Evolutionary conservation across 208 protist genomes (phyloP).

Genomic region (Spongospora subterranea): DNA sequence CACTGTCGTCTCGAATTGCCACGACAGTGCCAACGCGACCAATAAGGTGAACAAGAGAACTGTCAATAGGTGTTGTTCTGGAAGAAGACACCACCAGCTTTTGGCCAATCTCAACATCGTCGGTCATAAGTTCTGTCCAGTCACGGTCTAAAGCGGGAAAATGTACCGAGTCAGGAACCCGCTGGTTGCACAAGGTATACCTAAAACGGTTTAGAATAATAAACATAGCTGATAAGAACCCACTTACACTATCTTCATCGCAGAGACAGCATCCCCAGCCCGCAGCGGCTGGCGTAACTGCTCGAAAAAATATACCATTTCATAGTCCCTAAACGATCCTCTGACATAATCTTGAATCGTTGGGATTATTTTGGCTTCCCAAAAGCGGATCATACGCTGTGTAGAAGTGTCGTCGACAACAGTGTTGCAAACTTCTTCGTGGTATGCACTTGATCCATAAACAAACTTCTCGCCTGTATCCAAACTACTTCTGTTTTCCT

Average conservation of each 20-base stretch:
- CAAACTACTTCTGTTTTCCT: not conserved
- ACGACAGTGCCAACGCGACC: not conserved
- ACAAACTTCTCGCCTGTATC: not conserved
- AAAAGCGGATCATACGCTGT: conserved; percentile 39
- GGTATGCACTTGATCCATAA: conserved; percentile 30
- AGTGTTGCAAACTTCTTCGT: not conserved
- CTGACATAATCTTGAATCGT: conserved; percentile 29
- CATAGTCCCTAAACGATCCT: conserved; percentile 50
- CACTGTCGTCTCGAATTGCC: conserved; percentile 1
- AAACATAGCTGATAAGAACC: not conserved
- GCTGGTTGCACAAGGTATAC: conserved; percentile 37
- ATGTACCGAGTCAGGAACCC: conserved; percentile 34
- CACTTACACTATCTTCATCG: conserved; percentile 46
- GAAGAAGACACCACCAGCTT: not conserved
- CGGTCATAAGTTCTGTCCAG: conserved; percentile 20
- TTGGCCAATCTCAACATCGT: conserved; percentile 22
- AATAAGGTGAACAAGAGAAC: not conserved
- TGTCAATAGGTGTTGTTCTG: not conserved
- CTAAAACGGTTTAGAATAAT: not conserved
- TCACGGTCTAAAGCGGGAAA: conserved; percentile 33
- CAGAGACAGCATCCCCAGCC: conserved; percentile 36
- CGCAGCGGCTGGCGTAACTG: conserved; percentile 34
- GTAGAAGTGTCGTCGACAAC: conserved; percentile 9
- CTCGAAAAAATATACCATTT: conserved; percentile 54
- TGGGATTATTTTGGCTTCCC: conserved; percentile 2